Base-by-base conservation (phyloP, 805 yeast genomes). In the Cyberlindnera amylophila region DNA sequence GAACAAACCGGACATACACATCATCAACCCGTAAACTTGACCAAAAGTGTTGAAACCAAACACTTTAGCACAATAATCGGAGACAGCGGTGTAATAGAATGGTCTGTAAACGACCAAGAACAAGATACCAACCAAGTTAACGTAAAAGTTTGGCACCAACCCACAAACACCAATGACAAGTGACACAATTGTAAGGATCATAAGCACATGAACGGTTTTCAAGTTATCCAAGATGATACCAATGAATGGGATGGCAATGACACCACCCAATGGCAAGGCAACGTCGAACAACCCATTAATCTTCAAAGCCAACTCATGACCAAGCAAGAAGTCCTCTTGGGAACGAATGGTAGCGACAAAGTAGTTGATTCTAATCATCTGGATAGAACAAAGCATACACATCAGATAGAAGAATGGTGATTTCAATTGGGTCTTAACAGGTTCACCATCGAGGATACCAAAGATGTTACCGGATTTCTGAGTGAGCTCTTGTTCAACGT, bases 21-120 rank as follows among this genome's bases (percentile, higher is more conserved):
- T 87, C 55, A 89, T 72, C 15, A 90, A 65, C 1, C 98, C 98
- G 58, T 91, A 91, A 6, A 91, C 82, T 1, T 89, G 85, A 29
- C 97, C 97, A 64, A 91, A 90, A 1, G 95, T 88, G 42, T 79
- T 82, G 63, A 85, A 89, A 0, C 98, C 98, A 66, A 91, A 90
- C 26, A 90, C 91, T 60, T 90, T 90, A 23, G 96, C 95, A 55
- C 89, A 77, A 61, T 82, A 88, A 63, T 91, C 97, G 1, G 96
- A 85, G 6, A 89, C 87, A 2, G 95, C 86, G 2, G 98, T 90
- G 64, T 90, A 91, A 58, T 86, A 89, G 58, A 90, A 86, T 10
- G 98, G 96, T 61, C 98, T 74, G 64, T 86, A 89, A 2, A 86
- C 69, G 10, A 88, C 97, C 51, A 90, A 67, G 24, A 85, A 50